Conservation (phyloP, 768 basidiomycete genomes). For the Russula virescens region DNA sequence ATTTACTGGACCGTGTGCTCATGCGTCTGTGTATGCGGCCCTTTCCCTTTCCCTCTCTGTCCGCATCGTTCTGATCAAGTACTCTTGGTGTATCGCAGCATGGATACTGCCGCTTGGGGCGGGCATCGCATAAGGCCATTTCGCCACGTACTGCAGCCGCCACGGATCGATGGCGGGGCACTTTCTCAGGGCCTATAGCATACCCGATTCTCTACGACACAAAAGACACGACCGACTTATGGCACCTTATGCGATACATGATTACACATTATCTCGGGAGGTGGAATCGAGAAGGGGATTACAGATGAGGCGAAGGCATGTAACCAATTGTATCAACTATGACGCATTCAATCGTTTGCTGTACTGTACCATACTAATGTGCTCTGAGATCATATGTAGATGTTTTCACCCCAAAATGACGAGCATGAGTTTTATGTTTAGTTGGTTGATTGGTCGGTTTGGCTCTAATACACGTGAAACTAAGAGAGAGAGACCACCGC, state of each 20-base stretch:
- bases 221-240: neutral
- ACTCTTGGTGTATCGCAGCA: neutral
- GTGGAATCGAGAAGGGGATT: neutral
- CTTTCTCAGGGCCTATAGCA: no score
- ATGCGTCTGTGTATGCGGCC: neutral
- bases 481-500: no score
- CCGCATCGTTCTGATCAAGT: neutral
- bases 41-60: no score
- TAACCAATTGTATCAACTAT: neutral
- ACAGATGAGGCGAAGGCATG: neutral
- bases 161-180: no score
- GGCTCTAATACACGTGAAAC: constrained; percentile 10
- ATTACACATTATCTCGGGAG: neutral
- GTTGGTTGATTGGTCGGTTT: neutral
- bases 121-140: constrained; percentile 12
- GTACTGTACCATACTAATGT: neutral
- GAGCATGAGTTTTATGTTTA: neutral
- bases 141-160: neutral
- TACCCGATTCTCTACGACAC: neutral
- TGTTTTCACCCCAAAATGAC: neutral
- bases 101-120: constrained; percentile 12
- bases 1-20: constrained; percentile 11
- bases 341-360: neutral
- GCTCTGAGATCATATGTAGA: neutral
- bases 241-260: neutral